A percentile compares a stretch with the other conserved stretches of the same genome.
Evolutionary conservation across 2,329 filamentous ascomycete species (phyloP).

Genomic region (Chaetomium strumarium): DNA sequence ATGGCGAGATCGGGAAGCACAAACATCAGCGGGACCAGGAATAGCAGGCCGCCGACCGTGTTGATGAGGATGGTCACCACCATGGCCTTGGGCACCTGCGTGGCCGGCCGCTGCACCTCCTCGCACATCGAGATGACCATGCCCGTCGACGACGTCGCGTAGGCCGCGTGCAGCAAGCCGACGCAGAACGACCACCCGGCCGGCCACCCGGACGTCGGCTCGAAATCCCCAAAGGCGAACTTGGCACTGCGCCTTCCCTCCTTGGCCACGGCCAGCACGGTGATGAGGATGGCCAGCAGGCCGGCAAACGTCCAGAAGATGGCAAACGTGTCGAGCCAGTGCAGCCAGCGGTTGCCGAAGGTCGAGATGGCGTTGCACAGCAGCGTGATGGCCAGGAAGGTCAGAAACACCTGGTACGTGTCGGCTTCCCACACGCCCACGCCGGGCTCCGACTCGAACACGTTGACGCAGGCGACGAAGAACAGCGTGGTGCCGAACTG

Average conservation of each 20-base stretch:
- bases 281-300: slow-evolving; percentile 58
- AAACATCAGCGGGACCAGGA: slow-evolving; percentile 63
- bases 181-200: slow-evolving; percentile 69
- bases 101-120: slow-evolving; percentile 59
- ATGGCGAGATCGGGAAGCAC: slow-evolving; percentile 57
- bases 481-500: slow-evolving; percentile 72
- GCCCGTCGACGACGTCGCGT: slow-evolving; percentile 69
- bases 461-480: slow-evolving; percentile 49
- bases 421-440: slow-evolving; percentile 41
- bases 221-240: slow-evolving; percentile 65
- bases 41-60: slow-evolving; percentile 58
- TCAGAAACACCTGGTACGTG: slow-evolving; percentile 62
- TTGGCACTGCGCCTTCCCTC: slow-evolving; percentile 56
- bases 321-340: slow-evolving; percentile 63
- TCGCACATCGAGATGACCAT: slow-evolving; percentile 79
- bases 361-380: slow-evolving; percentile 60
- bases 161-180: slow-evolving; percentile 65
- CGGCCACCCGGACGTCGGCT: slow-evolving; percentile 61
- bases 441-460: slow-evolving; percentile 44
- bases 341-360: slow-evolving; percentile 62
- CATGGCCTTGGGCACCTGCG: slow-evolving; percentile 68
- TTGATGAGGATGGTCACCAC: slow-evolving; percentile 62
- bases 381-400: slow-evolving; percentile 64
- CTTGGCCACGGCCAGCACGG: slow-evolving; percentile 60
- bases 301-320: slow-evolving; percentile 71